phyloP scores from a whole-genome alignment of 495 filamentous ascomycete genomes.

The Elaphomyces granulatus region DNA sequence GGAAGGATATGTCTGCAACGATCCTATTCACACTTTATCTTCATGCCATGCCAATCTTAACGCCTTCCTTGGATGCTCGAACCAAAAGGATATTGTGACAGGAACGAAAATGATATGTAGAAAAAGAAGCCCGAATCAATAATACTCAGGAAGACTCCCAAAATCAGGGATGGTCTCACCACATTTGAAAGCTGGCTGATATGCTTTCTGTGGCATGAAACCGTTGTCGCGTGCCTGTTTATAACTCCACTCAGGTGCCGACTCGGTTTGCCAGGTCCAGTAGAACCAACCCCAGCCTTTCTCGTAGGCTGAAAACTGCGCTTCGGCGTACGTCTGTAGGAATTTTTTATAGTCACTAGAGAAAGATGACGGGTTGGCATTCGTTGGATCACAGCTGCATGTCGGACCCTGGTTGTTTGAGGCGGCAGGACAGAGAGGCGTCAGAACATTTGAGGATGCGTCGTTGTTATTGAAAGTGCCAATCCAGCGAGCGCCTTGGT shows the following conservation, averaged over 20 bases:
- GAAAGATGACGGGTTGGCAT: constrained; percentile 55
- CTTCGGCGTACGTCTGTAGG: constrained; percentile 79
- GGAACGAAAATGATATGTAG: no score
- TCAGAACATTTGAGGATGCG: constrained; percentile 26
- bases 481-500: constrained; percentile 78
- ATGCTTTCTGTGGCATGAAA: constrained; percentile 69
- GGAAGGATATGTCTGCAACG: no score
- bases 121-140: constrained; percentile 28
- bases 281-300: constrained; percentile 95
- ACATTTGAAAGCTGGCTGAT: constrained; percentile 63
- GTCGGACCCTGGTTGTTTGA: constrained; percentile 23
- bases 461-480: constrained; percentile 56
- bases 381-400: constrained; percentile 65
- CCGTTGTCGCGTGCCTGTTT: constrained; percentile 70
- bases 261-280: constrained; percentile 83
- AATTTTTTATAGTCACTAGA: constrained; percentile 67
- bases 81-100: no score
- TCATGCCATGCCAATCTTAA: no score
- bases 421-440: constrained; percentile 54
- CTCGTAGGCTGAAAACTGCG: constrained; percentile 89
- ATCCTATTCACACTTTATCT: no score
- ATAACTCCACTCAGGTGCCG: constrained; percentile 86
- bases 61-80: no score
- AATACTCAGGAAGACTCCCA: constrained; percentile 49
- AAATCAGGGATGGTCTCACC: constrained; percentile 55